Evolutionary conservation across 2,329 filamentous ascomycete genomes (phyloP), one percentile per base, ranked within the genome.

Genomic region (Fusarium begoniae): DNA sequence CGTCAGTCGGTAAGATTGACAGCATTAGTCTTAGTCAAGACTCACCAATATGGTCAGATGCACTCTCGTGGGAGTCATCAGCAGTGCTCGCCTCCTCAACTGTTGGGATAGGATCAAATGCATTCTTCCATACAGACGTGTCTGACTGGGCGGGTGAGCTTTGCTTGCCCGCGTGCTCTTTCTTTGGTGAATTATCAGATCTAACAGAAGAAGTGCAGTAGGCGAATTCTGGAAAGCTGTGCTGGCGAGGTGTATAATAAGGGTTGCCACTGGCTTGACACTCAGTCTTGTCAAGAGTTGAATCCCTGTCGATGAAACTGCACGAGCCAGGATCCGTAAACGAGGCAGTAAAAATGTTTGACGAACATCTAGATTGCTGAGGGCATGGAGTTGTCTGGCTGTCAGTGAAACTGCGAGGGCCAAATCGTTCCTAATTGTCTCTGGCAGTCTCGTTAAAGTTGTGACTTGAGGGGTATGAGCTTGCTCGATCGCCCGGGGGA

Each of bases 11-110:
- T 8, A 37, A 20, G 28, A 9, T 11, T 26, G 28, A 10, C 15
- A 32, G 15, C 17, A 17, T 14, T 24, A 6, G 9, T 17, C 28
- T 24, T 47, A 24, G 24, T 51, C 35, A 13, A 9, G 13, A 68
- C 79, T 66, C 75, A 83, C 81, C 81, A 51, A 83, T 76, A 47
- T 82, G 59, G 38, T 78, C 78, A 8, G 76, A 67, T 30, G 56
- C 56, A 20, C 54, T 64, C 13, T 76, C 66, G 17, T 80, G 77
- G 7, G 80, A 50, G 12, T 66, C 57, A 11, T 74, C 55, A 6
- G 78, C 63, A 20, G 80, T 80, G 26, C 70, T 70, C 22, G 80
- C 79, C 65, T 84, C 82, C 50, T 84, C 82, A 37, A 83, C 76
- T 38, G 81, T 81, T 4, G 82, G 79, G 18, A 81, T 66, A 20